Evolutionary conservation across 2,329 filamentous ascomycete species (phyloP).

Genomic region (Domatiomyces catenatus): DNA sequence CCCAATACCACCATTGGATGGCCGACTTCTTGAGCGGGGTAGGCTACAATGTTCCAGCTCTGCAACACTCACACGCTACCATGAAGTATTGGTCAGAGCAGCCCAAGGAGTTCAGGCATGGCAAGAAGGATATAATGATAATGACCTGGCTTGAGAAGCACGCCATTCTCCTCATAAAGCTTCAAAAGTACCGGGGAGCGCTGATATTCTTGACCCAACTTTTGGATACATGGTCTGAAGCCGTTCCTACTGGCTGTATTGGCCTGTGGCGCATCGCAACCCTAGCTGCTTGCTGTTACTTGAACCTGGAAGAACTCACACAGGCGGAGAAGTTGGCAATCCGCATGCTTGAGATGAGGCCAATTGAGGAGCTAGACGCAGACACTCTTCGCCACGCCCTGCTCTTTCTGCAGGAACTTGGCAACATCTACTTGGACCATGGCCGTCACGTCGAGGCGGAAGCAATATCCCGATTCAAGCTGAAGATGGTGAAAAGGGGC

Average conservation of each 20-base stretch:
- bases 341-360: conserved; percentile 3
- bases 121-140: background rate
- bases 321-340: conserved; percentile 3
- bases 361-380: conserved; percentile 1
- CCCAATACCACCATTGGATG: conserved; percentile 5
- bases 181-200: conserved; percentile 5
- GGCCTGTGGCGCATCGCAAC: background rate
- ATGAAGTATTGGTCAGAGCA: conserved; percentile 4
- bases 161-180: conserved; percentile 2
- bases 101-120: background rate
- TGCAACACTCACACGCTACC: conserved; percentile 6
- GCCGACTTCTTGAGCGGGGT: background rate
- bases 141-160: conserved; percentile 6
- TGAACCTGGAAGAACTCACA: conserved; percentile 1
- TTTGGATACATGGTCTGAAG: background rate
- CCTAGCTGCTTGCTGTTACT: background rate
- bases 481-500: background rate
- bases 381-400: conserved; percentile 1
- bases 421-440: background rate
- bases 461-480: conserved; percentile 4
- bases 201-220: conserved; percentile 3
- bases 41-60: background rate
- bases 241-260: background rate
- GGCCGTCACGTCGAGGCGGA: conserved; percentile 6
- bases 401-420: conserved; percentile 2